Percentiles rank a stretch among this genome's conserved stretches.
Evolutionary conservation across 1,139 yeast species (phyloP).

Genomic region (Saccharomycopsis crataegensis): DNA sequence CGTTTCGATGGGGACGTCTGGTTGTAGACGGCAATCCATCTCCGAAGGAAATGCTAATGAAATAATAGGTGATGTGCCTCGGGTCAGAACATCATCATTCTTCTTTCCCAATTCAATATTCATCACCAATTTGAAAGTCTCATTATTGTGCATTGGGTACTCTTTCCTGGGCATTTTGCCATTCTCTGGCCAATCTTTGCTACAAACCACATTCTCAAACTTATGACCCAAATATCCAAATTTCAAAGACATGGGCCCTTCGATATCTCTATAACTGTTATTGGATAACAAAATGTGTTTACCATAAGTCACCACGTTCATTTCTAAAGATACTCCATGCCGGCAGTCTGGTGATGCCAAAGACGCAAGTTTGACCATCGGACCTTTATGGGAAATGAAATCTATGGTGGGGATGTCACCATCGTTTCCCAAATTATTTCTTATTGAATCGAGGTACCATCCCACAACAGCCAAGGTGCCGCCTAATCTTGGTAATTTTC

Average conservation of each 20-base stretch:
- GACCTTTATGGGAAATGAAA: constrained; percentile 3
- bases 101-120: background rate
- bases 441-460: background rate
- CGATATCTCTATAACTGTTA: background rate
- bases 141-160: background rate
- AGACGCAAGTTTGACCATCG: background rate
- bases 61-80: background rate
- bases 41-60: background rate
- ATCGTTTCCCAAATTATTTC: no score
- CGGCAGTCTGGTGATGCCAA: background rate
- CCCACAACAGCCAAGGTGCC: background rate
- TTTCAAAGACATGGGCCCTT: background rate
- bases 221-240: constrained; percentile 3
- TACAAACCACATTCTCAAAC: constrained; percentile 4
- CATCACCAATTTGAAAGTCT: background rate
- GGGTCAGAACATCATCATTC: background rate
- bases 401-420: background rate
- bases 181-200: background rate
- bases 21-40: background rate
- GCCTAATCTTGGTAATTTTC: background rate
- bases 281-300: background rate
- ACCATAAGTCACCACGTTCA: background rate
- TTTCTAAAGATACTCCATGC: background rate
- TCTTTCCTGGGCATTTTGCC: background rate
- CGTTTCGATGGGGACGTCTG: background rate